These are phyloP conservation scores for Emmonsia crescens DNA, from an alignment of 2,329 filamentous ascomycete species.

Conservation along the genomic window DNA sequence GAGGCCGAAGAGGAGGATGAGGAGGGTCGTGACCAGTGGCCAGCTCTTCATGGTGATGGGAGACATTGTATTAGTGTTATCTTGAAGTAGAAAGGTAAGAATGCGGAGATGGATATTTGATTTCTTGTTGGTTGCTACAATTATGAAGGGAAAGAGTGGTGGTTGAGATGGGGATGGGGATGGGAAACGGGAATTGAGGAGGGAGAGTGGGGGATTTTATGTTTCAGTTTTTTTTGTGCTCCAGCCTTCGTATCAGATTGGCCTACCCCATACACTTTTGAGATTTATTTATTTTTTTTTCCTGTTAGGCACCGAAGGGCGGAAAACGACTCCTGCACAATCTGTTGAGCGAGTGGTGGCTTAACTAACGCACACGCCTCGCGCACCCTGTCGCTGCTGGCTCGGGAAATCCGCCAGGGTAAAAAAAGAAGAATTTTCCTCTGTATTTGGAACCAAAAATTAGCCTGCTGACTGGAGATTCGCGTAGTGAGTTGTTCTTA, in stretches of 20 bases:
- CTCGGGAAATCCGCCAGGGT: background rate
- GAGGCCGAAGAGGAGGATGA: background rate
- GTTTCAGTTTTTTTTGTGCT: background rate
- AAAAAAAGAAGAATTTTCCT: background rate
- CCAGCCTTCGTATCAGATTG: background rate
- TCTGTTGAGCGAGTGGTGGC: background rate
- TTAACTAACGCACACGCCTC: background rate
- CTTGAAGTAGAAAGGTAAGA: background rate
- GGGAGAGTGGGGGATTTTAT: background rate
- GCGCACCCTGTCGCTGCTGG: background rate
- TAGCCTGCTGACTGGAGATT: background rate
- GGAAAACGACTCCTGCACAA: background rate
- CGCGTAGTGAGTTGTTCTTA: background rate
- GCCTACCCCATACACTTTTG: background rate
- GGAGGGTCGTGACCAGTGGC: background rate
- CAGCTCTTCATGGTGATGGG: background rate
- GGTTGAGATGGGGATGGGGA: background rate
- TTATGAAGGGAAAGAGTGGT: background rate
- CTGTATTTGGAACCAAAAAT: background rate
- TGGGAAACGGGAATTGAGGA: background rate
- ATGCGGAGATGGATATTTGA: background rate
- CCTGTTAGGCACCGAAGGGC: background rate
- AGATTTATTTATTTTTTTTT: background rate
- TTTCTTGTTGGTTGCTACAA: background rate
- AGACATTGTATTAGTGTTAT: background rate